Evolutionary conservation across 1,139 yeast genomes (phyloP), one percentile per base, ranked within the genome.

Genomic region (Blastobotrys ciferrii): DNA sequence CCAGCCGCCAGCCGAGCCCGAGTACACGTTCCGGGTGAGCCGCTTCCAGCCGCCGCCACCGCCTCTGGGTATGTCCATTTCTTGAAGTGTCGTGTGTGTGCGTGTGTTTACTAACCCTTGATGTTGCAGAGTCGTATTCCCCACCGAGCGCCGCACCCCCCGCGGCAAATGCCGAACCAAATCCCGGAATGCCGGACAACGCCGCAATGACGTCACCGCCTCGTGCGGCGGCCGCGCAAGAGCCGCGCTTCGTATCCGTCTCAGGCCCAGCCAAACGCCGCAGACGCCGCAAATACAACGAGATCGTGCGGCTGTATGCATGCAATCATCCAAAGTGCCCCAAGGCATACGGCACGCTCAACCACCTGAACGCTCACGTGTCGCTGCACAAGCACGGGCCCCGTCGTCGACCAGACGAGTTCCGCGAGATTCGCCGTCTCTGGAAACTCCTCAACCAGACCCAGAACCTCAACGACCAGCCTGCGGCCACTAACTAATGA

Each of bases 281-380:
- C 38, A 82, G 83, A 48, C 73, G 94, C 56, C 73, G 91, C 52
- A 72, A 83, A 42, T 83, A 81, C 58, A 80, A 81, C 58, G 91
- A 85, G 62, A 83, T 85, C 59, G 80, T 81, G 47, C 72, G 94
- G 41, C 69, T 82, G 39, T 85, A 83, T 66, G 71, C 69, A 43
- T 85, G 94, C 63, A 76, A 76, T 44, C 80, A 60, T 58, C 75
- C 77, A 9, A 79, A 77, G 1, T 85, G 94, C 60, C 69, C 75
- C 38, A 85, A 85, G 66, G 80, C 84, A 45, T 85, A 85, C 62
- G 94, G 94, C 1, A 82, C 88, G 18, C 69, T 85, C 45, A 85
- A 85, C 64, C 94, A 85, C 64, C 69, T 85, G 45, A 85, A 85
- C 63, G 85, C 91, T 12, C 94, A 85, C 63, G 82, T 85, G 17